These are phyloP conservation scores for Elongisporangium prolatum DNA, from an alignment of 352 stramenopile genomes.

Conservation along the genomic window DNA sequence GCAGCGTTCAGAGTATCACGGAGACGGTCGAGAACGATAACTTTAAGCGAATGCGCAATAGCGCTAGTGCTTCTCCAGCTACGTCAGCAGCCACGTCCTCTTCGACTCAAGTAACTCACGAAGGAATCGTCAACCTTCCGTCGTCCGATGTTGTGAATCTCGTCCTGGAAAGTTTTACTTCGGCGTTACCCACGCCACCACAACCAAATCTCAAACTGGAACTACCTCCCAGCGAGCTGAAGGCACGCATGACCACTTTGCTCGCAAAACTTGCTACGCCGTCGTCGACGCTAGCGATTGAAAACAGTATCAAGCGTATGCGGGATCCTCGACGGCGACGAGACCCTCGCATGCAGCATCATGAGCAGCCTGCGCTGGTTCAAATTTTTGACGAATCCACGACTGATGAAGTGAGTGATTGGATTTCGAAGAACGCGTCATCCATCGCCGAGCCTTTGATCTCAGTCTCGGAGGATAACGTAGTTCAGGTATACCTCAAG, in stretches of 20 bases:
- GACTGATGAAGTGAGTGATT: conserved; percentile 66
- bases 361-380: conserved; percentile 49
- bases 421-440: conserved; percentile 76
- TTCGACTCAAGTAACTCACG: conserved; percentile 35
- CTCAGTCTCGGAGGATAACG: conserved; percentile 69
- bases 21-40: conserved; percentile 62
- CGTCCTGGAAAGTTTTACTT: conserved; percentile 62
- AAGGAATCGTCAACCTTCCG: conserved; percentile 75
- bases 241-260: conserved; percentile 54
- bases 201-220: conserved; percentile 53
- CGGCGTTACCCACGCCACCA: conserved; percentile 41
- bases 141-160: conserved; percentile 65
- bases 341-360: conserved; percentile 29
- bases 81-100: not conserved
- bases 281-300: conserved; percentile 71
- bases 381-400: conserved; percentile 62
- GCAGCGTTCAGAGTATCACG: conserved; percentile 50
- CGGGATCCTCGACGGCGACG: conserved; percentile 56
- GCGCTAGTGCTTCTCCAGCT: conserved; percentile 18
- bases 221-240: conserved; percentile 69
- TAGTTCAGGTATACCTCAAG: conserved; percentile 73
- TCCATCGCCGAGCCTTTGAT: conserved; percentile 77
- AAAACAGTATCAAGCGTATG: conserved; percentile 61
- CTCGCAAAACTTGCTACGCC: conserved; percentile 62
- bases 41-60: conserved; percentile 39